These are phyloP conservation scores for Penicillium palitans DNA, from an alignment of 2,329 filamentous ascomycete genomes.

Conservation along the genomic window DNA sequence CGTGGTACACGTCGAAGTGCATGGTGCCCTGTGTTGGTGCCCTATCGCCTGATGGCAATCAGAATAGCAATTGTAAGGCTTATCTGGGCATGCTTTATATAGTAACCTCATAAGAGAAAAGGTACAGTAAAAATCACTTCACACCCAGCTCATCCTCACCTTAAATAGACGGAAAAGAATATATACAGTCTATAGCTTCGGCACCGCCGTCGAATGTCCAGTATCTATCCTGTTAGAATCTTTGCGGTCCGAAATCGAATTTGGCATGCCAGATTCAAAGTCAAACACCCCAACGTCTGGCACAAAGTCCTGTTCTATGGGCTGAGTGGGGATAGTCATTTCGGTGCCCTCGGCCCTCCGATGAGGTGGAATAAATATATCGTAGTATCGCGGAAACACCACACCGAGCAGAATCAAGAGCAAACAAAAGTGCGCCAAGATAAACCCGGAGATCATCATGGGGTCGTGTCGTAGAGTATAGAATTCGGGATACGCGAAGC, in stretches of 20 bases:
- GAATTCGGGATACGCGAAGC: constrained; percentile 55
- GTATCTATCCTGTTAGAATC: neutral
- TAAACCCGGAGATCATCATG: constrained; percentile 54
- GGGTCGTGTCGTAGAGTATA: constrained; percentile 52
- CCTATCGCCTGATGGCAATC: too few species aligned
- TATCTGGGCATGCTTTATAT: too few species aligned
- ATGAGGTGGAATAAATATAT: constrained; percentile 52
- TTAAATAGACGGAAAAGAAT: neutral
- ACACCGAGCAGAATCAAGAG: constrained; percentile 52
- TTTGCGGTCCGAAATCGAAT: neutral
- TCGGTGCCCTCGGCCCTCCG: constrained; percentile 48
- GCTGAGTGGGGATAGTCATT: neutral
- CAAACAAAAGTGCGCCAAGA: constrained; percentile 50
- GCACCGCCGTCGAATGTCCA: neutral
- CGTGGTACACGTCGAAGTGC: too few species aligned
- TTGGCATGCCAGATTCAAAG: neutral
- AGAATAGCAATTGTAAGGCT: too few species aligned
- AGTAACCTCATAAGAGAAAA: too few species aligned
- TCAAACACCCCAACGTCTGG: neutral
- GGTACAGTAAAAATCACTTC: neutral
- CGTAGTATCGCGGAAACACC: constrained; percentile 56
- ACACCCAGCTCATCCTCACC: neutral
- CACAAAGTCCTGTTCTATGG: neutral
- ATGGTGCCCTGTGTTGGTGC: too few species aligned
- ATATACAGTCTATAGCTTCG: neutral